Evolutionary conservation across 169 alveolate genomes (phyloP), one percentile per base, ranked within the genome.

Genomic region (Eimeria acervulina): DNA sequence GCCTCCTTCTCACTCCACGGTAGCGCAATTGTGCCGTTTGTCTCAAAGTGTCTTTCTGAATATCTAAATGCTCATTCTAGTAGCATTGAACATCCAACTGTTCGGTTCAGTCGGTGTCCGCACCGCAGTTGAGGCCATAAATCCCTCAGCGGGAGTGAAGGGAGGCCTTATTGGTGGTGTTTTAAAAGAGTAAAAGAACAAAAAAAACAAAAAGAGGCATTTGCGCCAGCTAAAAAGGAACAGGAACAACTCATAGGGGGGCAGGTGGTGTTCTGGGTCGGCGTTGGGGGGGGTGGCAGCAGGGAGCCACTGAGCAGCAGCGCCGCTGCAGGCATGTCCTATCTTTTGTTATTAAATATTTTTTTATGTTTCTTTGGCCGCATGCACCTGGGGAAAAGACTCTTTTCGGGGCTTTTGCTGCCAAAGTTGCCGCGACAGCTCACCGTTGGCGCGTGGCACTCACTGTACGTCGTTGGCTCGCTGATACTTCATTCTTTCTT

Each of bases 201-300:
- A 7, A 63, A n/a, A n/a, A 1, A 7, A 23, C 4, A 13, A 63
- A n/a, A 26, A 7, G 74, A 63, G 33, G 74, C 38, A n/a, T 0
- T n/a, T n/a, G 74, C 38, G 17, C 12, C 2, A 0, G 17, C 15
- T n/a, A 23, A 63, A 17, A 63, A 63, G 55, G 6, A 63, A 7
- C 74, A 63, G 68, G 66, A 38, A 44, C 68, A 47, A 26, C 10
- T 13, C 1, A n/a, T 2, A 23, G 89, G 63, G 10, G 66, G 68
- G 21, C 19, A 26, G 89, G 89, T 78, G 89, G 89, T 78, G 89
- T 78, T 78, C 89, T 78, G 89, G 89, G 89, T 78, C 68, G 89
- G 10, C 19, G 89, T 42, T 47, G 59, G 74, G 89, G 89, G 89
- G 89, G 40, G 87, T 33, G 33, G 61, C 59, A 3, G 0, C 42